Conservation (phyloP, 179 eudicot genomes). For the Actinidia chinensis region DNA sequence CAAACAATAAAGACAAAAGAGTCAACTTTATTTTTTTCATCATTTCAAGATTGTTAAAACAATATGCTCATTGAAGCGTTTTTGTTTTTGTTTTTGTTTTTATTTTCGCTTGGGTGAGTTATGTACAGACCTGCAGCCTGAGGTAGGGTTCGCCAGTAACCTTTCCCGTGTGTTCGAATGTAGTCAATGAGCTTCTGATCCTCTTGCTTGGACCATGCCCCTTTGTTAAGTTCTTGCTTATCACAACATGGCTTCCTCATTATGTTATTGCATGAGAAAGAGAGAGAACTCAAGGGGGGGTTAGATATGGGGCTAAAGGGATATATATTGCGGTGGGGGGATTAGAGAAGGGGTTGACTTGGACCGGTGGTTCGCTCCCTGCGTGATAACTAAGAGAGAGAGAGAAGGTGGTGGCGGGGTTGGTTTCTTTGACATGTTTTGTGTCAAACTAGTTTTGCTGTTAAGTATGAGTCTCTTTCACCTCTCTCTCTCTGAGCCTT, state of each 20-base stretch:
- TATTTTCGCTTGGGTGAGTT: background rate
- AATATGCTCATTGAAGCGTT: background rate
- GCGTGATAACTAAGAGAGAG: background rate
- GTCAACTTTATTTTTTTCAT: background rate
- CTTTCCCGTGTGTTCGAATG: slow-evolving; percentile 23
- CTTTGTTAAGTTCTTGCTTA: slow-evolving; percentile 31
- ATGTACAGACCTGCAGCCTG: slow-evolving; percentile 26
- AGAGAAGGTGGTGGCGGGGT: background rate
- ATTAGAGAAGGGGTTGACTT: background rate
- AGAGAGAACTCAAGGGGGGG: background rate
- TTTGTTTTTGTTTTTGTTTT: no score
- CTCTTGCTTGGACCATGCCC: slow-evolving; percentile 36
- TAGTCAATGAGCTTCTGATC: slow-evolving; percentile 31
- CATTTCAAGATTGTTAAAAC: background rate
- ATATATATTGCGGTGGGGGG: background rate
- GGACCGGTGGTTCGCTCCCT: slow-evolving; percentile 15
- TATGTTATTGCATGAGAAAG: background rate
- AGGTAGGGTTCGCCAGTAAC: slow-evolving; percentile 31
- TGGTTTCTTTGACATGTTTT: background rate
- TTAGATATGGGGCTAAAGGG: background rate
- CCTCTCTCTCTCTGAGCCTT: background rate
- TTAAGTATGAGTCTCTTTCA: slow-evolving; percentile 7
- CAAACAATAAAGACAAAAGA: background rate
- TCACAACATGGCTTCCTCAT: slow-evolving; percentile 37
- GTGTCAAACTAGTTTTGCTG: background rate